Evolutionary conservation across 1,284 basidiomycete species (phyloP).

Genomic region (Porodaedalea pini): DNA sequence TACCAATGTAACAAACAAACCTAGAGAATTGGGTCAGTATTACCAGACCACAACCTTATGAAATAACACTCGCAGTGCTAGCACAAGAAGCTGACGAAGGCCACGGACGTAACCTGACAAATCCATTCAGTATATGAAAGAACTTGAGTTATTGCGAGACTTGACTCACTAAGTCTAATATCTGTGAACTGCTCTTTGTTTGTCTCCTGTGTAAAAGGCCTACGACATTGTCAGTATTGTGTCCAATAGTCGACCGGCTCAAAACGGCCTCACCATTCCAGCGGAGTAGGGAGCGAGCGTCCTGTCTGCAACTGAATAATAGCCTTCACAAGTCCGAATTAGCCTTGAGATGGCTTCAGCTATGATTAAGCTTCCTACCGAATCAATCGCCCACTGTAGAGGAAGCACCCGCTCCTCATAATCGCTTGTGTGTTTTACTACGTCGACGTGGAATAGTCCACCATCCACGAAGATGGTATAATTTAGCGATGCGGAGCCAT

Average conservation of each 20-base stretch:
- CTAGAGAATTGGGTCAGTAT: conserved; percentile 29
- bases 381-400: conserved; percentile 74
- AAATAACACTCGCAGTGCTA: conserved; percentile 47
- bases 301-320: conserved; percentile 66
- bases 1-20: conserved; percentile 64
- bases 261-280: conserved; percentile 43
- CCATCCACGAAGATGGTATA: conserved; percentile 71
- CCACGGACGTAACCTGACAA: conserved; percentile 56
- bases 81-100: conserved; percentile 55
- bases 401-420: conserved; percentile 67
- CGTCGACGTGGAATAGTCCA: conserved; percentile 63
- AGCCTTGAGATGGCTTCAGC: not conserved
- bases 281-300: conserved; percentile 45
- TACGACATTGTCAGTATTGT: not conserved
- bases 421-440: conserved; percentile 61
- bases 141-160: not conserved
- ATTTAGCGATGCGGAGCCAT: conserved; percentile 43
- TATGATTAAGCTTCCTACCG: conserved; percentile 36
- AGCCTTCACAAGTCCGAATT: conserved; percentile 38
- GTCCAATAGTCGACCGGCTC: too few species aligned
- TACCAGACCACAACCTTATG: not conserved
- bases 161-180: conserved; percentile 51
- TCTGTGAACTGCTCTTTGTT: conserved; percentile 55
- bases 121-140: not conserved
- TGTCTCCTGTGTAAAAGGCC: conserved; percentile 65